phyloP scores from a whole-genome alignment of 2,329 filamentous ascomycete genomes.

The Fusarium agapanthi region DNA sequence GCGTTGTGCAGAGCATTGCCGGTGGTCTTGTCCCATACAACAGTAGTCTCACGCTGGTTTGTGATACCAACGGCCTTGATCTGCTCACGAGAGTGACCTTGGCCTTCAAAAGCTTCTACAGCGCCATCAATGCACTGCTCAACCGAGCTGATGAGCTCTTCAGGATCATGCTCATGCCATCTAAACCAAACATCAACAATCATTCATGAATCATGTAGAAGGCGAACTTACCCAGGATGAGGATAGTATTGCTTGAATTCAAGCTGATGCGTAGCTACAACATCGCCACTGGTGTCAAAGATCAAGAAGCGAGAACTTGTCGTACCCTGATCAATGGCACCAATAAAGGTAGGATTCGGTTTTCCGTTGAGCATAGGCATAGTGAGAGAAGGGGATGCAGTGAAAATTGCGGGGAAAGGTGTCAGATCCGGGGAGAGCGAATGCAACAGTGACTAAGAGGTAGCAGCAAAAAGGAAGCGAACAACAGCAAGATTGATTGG shows the following conservation, averaged over 20 bases:
- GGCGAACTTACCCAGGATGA: conserved; percentile 70
- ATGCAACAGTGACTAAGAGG: conserved; percentile 20
- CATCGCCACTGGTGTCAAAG: conserved; percentile 75
- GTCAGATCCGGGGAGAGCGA: conserved; percentile 10
- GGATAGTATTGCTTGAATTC: conserved; percentile 81
- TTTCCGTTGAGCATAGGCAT: conserved; percentile 47
- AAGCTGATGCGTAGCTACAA: conserved; percentile 76
- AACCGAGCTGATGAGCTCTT: conserved; percentile 77
- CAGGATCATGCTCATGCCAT: conserved; percentile 87
- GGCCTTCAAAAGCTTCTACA: conserved; percentile 71
- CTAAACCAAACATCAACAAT: conserved; percentile 50
- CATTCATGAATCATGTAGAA: not conserved
- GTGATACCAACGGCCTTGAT: conserved; percentile 83
- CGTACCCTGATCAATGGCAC: conserved; percentile 82
- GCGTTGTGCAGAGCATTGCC: conserved; percentile 82
- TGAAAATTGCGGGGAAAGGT: conserved; percentile 21
- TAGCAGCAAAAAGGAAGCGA: not conserved
- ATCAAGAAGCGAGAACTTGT: conserved; percentile 82
- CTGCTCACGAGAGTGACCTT: conserved; percentile 72
- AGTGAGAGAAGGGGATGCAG: conserved; percentile 17
- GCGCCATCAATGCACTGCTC: conserved; percentile 80
- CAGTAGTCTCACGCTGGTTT: conserved; percentile 83
- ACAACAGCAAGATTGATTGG: not conserved
- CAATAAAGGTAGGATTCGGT: conserved; percentile 63
- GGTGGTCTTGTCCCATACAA: conserved; percentile 81